Evolutionary conservation across 345 rosid species (phyloP).

Genomic region (Cardamine chenopodiifolia): DNA sequence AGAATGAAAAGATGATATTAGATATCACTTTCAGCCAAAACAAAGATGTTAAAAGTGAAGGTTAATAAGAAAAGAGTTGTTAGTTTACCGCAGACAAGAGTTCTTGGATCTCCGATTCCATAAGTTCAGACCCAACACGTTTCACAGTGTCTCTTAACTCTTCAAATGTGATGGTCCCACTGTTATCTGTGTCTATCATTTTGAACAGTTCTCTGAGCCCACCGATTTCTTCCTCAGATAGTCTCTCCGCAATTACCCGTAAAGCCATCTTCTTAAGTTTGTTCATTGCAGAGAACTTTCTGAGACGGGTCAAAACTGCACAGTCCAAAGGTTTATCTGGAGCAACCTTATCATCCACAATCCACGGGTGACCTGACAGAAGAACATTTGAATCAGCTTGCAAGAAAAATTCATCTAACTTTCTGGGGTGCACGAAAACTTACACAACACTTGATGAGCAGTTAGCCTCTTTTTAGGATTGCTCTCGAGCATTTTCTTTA

Average conservation of each 20-base stretch:
- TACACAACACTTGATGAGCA: conserved; percentile 82
- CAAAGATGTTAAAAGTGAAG: not conserved
- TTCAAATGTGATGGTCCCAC: conserved; percentile 76
- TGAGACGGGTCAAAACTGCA: conserved; percentile 70
- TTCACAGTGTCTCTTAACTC: conserved; percentile 64
- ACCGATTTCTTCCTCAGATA: conserved; percentile 77
- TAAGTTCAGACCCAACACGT: conserved; percentile 71
- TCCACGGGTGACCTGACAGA: conserved; percentile 75
- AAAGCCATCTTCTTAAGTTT: conserved; percentile 87
- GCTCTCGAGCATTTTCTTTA: conserved; percentile 65
- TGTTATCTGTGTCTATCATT: conserved; percentile 77
- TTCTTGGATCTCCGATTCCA: conserved; percentile 83
- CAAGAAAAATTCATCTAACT: not conserved
- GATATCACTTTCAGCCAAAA: not conserved
- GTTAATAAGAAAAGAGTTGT: not conserved
- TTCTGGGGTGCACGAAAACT: conserved; percentile 23
- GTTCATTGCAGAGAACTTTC: conserved; percentile 82
- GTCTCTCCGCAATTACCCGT: conserved; percentile 78
- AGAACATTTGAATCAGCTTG: not conserved
- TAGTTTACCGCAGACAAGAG: conserved; percentile 67
- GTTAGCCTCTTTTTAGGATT: conserved; percentile 65
- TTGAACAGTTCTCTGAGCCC: conserved; percentile 79
- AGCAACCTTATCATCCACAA: conserved; percentile 74
- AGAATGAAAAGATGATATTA: not conserved
- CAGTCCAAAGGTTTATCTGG: conserved; percentile 85